Percentiles rank a stretch among this genome's conserved stretches.
phyloP scores from a whole-genome alignment of 2,329 filamentous ascomycete genomes.

The Diaporthe sp. region DNA sequence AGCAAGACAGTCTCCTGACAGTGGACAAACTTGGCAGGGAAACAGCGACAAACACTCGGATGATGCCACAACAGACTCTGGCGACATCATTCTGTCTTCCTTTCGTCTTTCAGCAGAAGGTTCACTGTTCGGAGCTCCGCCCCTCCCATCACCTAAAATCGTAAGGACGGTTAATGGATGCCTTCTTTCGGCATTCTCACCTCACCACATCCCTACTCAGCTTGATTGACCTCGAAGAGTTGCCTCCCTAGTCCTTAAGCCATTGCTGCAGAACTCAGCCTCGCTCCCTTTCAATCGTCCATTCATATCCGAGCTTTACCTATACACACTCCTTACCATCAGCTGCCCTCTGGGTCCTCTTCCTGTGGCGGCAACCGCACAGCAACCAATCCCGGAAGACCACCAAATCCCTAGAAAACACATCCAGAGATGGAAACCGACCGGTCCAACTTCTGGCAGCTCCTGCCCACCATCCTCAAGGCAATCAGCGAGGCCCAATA shows the following conservation, averaged over 20 bases:
- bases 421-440: slow-evolving; percentile 48
- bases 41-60: neutral
- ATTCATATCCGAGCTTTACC: neutral
- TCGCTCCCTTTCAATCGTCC: neutral
- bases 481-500: slow-evolving; percentile 50
- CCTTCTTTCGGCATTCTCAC: neutral
- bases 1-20: neutral
- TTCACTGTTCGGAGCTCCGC: neutral
- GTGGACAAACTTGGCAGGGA: neutral
- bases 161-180: no score
- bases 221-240: neutral
- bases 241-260: neutral
- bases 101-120: neutral
- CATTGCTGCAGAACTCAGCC: neutral
- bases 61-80: neutral
- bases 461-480: slow-evolving; percentile 49
- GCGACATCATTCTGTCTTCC: no score
- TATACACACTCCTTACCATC: neutral
- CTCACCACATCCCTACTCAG: neutral
- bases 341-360: neutral
- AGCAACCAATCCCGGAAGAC: neutral
- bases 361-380: neutral
- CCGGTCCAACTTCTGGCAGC: slow-evolving; percentile 47
- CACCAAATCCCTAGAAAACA: neutral
- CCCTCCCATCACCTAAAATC: neutral